Base-by-base conservation (phyloP, 345 rosid genomes). In the Salix udensis region DNA sequence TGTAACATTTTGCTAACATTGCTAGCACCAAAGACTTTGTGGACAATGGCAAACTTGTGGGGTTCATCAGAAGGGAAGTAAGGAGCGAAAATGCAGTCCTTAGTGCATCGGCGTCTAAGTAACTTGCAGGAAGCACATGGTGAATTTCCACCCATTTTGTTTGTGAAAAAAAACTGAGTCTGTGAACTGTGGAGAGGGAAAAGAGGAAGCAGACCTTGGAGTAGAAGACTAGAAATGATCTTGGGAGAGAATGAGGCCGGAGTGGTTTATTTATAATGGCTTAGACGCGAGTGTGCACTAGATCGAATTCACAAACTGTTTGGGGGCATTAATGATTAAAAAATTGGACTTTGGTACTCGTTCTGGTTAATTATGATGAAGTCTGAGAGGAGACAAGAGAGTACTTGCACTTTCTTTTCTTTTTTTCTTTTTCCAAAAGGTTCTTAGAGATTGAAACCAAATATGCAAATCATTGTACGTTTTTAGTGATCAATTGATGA, bases 11-110 rank as follows among this genome's bases (percentile, higher is more conserved):
- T 80, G 83, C 83, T 80, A 31, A 80, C 79, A 19, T 80, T 80
- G 76, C 83, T 80, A 64, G 83, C 83, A 44, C 83, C 83, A 21
- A 80, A 80, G 78, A 80, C 79, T 79, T 80, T 80, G 68, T 80
- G 83, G 19, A 80, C 83, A 67, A 80, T 74, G 70, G 79, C 82
- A 65, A 79, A 79, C 72, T 79, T 79, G 78, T 70, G 82, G 39
- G 82, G 82, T 15, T 79, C 82, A 65, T 79, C 82, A 12, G 82
- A 79, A 55, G 82, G 79, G 78, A 79, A 79, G 58, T 74, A 75
- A 48, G 82, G 82, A 26, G 82, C 76, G 14, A 79, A 79, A 39
- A 75, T 40, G 68, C 82, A 79, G 67, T 79, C 82, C 48, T 65
- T 75, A 0, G 82, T 78, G 42, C 82, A 79, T 2, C 82, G 78